Evolutionary conservation across 2,329 filamentous ascomycete genomes (phyloP).

Genomic region (Penicillium sumatraense): DNA sequence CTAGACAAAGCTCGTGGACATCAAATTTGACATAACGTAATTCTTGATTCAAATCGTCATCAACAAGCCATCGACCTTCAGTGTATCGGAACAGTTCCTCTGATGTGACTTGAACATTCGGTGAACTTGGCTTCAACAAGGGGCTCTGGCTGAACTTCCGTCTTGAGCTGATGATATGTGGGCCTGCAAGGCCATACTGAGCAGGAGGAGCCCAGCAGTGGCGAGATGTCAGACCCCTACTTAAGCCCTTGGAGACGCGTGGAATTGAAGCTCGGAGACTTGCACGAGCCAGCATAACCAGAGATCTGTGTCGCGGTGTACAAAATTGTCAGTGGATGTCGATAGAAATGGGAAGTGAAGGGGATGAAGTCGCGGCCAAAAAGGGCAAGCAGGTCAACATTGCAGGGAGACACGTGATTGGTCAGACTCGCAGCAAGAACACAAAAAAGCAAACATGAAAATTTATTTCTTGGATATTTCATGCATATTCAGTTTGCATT

Average conservation of each 20-base stretch:
- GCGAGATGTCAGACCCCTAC: background rate
- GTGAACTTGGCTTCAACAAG: too few species aligned
- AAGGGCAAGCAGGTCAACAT: too few species aligned
- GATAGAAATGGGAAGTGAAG: too few species aligned
- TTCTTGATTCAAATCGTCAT: constrained; percentile 24
- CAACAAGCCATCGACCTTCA: constrained; percentile 33
- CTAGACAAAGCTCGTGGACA: constrained; percentile 32
- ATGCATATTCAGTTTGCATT: too few species aligned
- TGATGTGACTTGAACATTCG: background rate
- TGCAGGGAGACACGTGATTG: too few species aligned
- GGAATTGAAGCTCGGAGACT: background rate
- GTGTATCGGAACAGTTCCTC: constrained; percentile 32
- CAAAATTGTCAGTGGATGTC: too few species aligned
- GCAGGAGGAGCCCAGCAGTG: background rate
- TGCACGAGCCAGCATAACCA: background rate
- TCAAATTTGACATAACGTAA: constrained; percentile 33
- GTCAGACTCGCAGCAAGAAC: too few species aligned
- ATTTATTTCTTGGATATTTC: too few species aligned
- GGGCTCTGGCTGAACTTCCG: background rate
- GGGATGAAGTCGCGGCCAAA: too few species aligned
- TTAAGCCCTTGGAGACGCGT: background rate
- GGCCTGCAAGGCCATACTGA: background rate
- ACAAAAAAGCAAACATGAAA: too few species aligned
- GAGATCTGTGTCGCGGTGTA: background rate
- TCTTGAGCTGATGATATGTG: background rate